Base-by-base conservation (phyloP, 495 filamentous ascomycete species). In the Polyplosphaeria fusca region DNA sequence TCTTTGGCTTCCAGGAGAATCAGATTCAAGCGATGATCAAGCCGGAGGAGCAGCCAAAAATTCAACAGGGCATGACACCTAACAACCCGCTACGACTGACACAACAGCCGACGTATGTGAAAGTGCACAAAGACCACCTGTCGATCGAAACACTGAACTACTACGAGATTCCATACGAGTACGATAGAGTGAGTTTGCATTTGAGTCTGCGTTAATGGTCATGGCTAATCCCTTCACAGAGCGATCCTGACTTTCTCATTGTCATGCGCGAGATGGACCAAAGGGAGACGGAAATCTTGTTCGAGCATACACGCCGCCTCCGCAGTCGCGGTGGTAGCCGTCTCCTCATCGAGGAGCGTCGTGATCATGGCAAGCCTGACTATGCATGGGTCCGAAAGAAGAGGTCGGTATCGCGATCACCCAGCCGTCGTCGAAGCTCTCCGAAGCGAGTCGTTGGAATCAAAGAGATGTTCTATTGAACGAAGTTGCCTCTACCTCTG, bases 241-340 rank as follows among this genome's bases (percentile, higher is more conserved):
- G 5, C 46, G 65, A 74, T 54, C 55, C 45, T 1, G 53, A 71
- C 57, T 74, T 65, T 59, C 66, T 72, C 59, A 72, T 74, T 54
- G 69, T 74, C 53, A 58, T 70, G 5, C 71, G 68, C 43, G 71
- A 74, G 42, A 68, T 74, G 68, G 67, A 70, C 52, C 48, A 49
- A 1, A 67, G 63, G 39, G 70, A 72, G 32, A 74, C 71, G 1
- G 71, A 74, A 4, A 66, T 72, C 16, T 61, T 74, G 16, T 74
- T 74, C 60, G 71, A 74, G 49, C 71, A 74, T 44, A 74, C 71
- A 20, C 64, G 67, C 20, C 67, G 70, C 28, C 61, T 72, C 1
- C 68, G 71, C 23, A 18, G 42, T 22, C 52, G 64, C n/a, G 52
- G 57, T 38, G 41, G 47, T 27, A 47, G 25, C 22, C 52, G 53